A percentile compares a stretch with the other conserved stretches of the same genome.
Conservation (phyloP, 331 rosid species). For the Rhamnella rubrinervis region DNA sequence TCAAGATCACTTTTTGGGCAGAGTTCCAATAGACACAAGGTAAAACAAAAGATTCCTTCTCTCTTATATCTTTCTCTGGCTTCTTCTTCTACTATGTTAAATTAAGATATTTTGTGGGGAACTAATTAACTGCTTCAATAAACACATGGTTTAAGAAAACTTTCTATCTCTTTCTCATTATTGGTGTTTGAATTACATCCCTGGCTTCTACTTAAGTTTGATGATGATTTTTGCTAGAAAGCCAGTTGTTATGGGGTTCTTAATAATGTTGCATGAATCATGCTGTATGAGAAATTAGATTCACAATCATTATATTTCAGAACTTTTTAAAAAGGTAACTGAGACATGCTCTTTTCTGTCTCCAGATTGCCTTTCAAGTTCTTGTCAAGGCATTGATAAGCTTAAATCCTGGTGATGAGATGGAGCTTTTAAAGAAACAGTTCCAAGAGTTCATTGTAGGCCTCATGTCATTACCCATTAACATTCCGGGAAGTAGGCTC, state of each 20-base stretch:
- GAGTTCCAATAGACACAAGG: conserved; percentile 33
- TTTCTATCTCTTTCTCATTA: conserved; percentile 21
- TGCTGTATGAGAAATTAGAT: conserved; percentile 43
- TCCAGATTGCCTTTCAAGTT: conserved; percentile 88
- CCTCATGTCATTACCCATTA: conserved; percentile 90
- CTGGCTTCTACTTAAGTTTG: conserved; percentile 48
- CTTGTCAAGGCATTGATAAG: conserved; percentile 86
- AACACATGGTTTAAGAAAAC: conserved; percentile 23
- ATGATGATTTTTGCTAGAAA: conserved; percentile 38
- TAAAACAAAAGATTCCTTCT: conserved; percentile 45
- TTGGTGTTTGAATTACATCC: conserved; percentile 35
- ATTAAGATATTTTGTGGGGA: conserved; percentile 13
- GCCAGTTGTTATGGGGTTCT: conserved; percentile 42
- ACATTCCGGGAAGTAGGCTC: conserved; percentile 80
- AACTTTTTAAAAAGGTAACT: conserved; percentile 45
- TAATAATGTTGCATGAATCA: conserved; percentile 45
- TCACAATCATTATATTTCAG: conserved; percentile 35
- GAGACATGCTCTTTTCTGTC: conserved; percentile 37
- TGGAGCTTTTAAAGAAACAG: conserved; percentile 75
- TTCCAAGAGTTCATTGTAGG: conserved; percentile 92
- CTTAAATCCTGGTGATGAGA: conserved; percentile 77
- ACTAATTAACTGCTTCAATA: conserved; percentile 17
- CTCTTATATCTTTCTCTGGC: conserved; percentile 30
- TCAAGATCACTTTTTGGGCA: conserved; percentile 38
- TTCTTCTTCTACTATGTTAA: conserved; percentile 14